Conservation (phyloP, 2,329 filamentous ascomycete species). For the Stachybotrys chlorohalonatus region DNA sequence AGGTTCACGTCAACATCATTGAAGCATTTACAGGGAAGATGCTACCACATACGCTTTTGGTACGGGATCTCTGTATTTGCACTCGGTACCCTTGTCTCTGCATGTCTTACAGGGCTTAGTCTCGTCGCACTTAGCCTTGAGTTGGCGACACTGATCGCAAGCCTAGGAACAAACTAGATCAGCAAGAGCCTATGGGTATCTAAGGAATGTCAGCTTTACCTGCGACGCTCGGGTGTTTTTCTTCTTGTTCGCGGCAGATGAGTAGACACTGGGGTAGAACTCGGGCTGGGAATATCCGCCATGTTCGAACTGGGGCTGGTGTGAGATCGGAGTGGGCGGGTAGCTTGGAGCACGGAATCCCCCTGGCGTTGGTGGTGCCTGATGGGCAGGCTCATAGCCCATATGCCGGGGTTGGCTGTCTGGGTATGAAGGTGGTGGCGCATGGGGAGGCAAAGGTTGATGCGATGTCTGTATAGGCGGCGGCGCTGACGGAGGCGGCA, state of each 20-base stretch:
- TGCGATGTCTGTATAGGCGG: constrained; percentile 22
- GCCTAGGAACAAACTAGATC: constrained; percentile 43
- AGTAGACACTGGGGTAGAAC: constrained; percentile 30
- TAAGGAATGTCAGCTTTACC: constrained; percentile 24
- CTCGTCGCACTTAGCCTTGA: constrained; percentile 91
- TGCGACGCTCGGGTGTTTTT: constrained; percentile 59
- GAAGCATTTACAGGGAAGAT: not conserved
- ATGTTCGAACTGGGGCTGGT: constrained; percentile 27
- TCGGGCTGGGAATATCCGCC: constrained; percentile 18
- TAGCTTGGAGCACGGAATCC: constrained; percentile 32
- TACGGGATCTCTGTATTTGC: constrained; percentile 82
- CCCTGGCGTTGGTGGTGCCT: constrained; percentile 35
- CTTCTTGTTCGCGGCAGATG: constrained; percentile 32
- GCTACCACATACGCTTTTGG: constrained; percentile 68
- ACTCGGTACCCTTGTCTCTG: constrained; percentile 74
- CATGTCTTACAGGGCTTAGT: constrained; percentile 78
- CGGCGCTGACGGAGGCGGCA: constrained; percentile 8
- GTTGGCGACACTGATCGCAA: constrained; percentile 78
- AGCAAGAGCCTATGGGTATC: not conserved
- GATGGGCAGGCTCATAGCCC: constrained; percentile 39
- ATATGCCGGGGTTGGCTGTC: constrained; percentile 43
- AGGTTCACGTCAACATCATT: not conserved
- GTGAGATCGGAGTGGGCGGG: constrained; percentile 29
- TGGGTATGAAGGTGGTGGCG: constrained; percentile 23
- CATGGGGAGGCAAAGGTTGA: constrained; percentile 19